Base-by-base conservation (phyloP, 2,329 filamentous ascomycete genomes). In the Dryadomyces sulphureus region DNA sequence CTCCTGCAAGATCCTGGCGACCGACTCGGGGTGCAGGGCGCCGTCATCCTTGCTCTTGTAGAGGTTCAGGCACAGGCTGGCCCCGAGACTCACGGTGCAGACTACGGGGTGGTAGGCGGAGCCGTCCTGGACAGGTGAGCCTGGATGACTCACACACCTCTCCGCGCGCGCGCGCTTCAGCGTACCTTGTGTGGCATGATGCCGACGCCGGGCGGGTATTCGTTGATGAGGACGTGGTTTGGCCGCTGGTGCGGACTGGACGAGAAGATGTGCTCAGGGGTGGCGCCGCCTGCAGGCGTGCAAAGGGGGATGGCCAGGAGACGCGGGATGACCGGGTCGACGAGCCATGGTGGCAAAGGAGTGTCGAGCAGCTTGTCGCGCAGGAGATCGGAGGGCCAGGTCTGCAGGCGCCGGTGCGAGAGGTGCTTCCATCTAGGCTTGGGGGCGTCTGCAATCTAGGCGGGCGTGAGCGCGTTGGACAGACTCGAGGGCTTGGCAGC, bases 211-310 rank as follows among this genome's bases (percentile, higher is more conserved):
- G 85, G 78, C 1, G 72, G 71, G 61, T 96, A 98, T 61, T 95
- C 89, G 58, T 98, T 98, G 54, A 96, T 79, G 34, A 96, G 70
- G 40, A 94, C 86, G 63, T 96, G 92, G 56, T 96, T 98, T 3
- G 90, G 86, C 4, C 68, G 70, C 17, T 67, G 56, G 57, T 96
- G 89, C 5, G 85, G 84, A 43, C 88, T 85, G 19, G 68, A 59
- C 17, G 62, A 59, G 54, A 81, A 81, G 7, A 81, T 60, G 54
- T 74, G 63, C 40, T 54, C n/a, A n/a, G n/a, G n/a, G n/a, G n/a
- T n/a, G n/a, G n/a, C n/a, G n/a, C n/a, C n/a, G 34, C 17, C 6
- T 36, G 34, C 5, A 36, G 6, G 7, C 11, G 24, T 12, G 7
- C 12, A 63, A 9, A 67, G 48, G 20, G 66, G 66, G 30, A 76